Base-by-base conservation (phyloP, 2,329 filamentous ascomycete genomes). In the Sporothrix mexicana region DNA sequence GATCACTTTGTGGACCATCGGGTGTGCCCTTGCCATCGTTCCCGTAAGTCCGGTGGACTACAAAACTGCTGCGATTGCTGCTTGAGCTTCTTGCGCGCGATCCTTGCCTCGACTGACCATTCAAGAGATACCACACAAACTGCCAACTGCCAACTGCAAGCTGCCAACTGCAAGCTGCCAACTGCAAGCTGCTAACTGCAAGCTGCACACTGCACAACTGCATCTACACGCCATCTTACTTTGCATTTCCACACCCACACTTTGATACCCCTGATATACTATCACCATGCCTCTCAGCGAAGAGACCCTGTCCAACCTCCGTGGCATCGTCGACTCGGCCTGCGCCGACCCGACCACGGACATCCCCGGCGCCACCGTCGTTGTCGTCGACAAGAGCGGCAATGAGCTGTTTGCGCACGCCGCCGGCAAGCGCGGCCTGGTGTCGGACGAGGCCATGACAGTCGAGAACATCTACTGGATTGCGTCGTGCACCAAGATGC, bases 381-480 rank as follows among this genome's bases (percentile, higher is more conserved):
- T 85, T 1, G 80, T 86, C 2, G 80, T 88, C n/a, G 83, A 80
- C 74, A 85, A 82, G 70, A 77, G 82, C 74, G 86, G 86, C 23
- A 78, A 82, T 2, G 84, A 86, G 9, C 78, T 85, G 0, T 85
- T 87, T 75, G 80, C 81, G 2, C 82, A 88, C 76, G 80, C 86
- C 0, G 79, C 84, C 0, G 88, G 87, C 0, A 84, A 82, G 20
- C 80, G 83, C 2, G 87, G 87, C 0, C 64, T 82, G 5, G 79
- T 68, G 0, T 80, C 81, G 1, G 76, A 81, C 0, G 84, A 88
- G 62, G 81, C 85, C 3, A 89, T 92, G 86, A 85, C 85, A 0
- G 79, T 88, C 7, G 88, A 92, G 53, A 88, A 83, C 9, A 81
- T 88, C 0, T 92, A 90, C 77, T 88, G 85, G 86, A 81, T 89